Percentiles rank a stretch among this genome's conserved stretches.
These are phyloP conservation scores for Tricholoma furcatifolium DNA, from an alignment of 768 basidiomycete species.

Conservation along the genomic window DNA sequence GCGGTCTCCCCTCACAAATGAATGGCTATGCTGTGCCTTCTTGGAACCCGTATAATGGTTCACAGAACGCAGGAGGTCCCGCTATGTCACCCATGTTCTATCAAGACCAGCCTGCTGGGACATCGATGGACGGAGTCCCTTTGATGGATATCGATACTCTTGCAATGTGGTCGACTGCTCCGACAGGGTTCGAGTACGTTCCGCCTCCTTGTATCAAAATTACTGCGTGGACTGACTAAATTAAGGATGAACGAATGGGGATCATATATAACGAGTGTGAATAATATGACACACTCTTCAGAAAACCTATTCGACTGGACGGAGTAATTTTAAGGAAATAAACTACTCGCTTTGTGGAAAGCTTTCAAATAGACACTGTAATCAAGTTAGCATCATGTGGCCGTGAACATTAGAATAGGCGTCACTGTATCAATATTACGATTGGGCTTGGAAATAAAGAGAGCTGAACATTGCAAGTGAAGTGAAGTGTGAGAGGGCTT, in stretches of 20 bases:
- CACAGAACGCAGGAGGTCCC: background rate
- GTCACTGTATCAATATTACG: too few relatives aligned
- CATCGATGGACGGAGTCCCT: conserved; percentile 20
- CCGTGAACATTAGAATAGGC: too few relatives aligned
- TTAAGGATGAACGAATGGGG: conserved; percentile 44
- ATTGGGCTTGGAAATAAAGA: too few relatives aligned
- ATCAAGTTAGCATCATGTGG: too few relatives aligned
- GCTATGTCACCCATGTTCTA: background rate
- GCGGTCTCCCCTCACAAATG: background rate
- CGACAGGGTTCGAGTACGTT: conserved; percentile 59
- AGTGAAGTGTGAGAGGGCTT: background rate
- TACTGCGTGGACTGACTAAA: background rate
- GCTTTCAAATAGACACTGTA: background rate
- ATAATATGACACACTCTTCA: conserved; percentile 26
- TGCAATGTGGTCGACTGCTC: conserved; percentile 63
- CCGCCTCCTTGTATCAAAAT: background rate
- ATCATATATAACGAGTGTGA: conserved; percentile 37
- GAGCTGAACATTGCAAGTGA: too few relatives aligned
- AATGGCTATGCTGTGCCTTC: background rate
- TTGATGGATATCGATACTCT: conserved; percentile 49
- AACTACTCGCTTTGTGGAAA: background rate
- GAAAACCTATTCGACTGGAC: conserved; percentile 1
- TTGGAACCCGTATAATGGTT: conserved; percentile 1
- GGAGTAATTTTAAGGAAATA: background rate
- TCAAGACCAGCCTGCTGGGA: background rate